A percentile compares a stretch with the other conserved stretches of the same genome.
These are phyloP conservation scores for Pseudogymnoascus sp. DNA, from an alignment of 2,329 filamentous ascomycete species.

Conservation along the genomic window DNA sequence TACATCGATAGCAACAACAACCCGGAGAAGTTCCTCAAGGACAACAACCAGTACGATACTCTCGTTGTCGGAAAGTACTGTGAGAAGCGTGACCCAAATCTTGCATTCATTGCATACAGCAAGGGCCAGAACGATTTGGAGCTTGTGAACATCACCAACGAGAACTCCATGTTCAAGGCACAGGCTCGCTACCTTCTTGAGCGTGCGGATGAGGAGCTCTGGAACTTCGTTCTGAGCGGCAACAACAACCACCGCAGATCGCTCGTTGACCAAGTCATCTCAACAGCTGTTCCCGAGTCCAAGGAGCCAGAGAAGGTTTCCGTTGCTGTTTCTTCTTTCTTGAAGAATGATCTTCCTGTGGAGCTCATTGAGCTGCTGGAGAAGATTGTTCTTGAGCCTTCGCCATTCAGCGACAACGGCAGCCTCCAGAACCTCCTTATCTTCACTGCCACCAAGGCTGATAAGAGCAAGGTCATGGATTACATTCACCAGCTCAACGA, in stretches of 20 bases:
- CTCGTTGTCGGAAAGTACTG: slow-evolving; percentile 93
- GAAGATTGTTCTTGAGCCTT: slow-evolving; percentile 99
- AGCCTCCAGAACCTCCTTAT: slow-evolving; percentile 94
- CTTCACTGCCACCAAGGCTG: slow-evolving; percentile 92
- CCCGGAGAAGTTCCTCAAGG: slow-evolving; percentile 92
- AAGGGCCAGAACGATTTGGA: slow-evolving; percentile 98
- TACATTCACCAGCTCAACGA: slow-evolving; percentile 88
- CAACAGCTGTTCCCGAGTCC: slow-evolving; percentile 87
- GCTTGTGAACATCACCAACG: slow-evolving; percentile 94
- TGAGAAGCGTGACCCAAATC: slow-evolving; percentile 93
- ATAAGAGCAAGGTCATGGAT: slow-evolving; percentile 89
- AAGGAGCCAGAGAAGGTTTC: slow-evolving; percentile 92
- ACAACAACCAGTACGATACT: slow-evolving; percentile 95
- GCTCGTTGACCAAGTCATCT: slow-evolving; percentile 90
- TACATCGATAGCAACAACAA: slow-evolving; percentile 99
- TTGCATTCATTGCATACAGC: slow-evolving; percentile 88
- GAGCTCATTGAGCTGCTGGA: slow-evolving; percentile 96
- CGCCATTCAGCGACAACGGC: slow-evolving; percentile 93
- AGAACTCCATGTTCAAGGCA: slow-evolving; percentile 99
- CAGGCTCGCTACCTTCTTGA: slow-evolving; percentile 93
- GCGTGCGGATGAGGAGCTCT: slow-evolving; percentile 80
- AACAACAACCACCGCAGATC: slow-evolving; percentile 95
- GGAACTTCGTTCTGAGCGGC: slow-evolving; percentile 86
- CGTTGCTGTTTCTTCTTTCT: slow-evolving; percentile 85
- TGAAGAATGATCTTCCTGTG: slow-evolving; percentile 79